Percentiles rank a stretch among this genome's conserved stretches.
These are phyloP conservation scores for Hypoxylon intermedium DNA, from an alignment of 495 filamentous ascomycete genomes.

Conservation along the genomic window DNA sequence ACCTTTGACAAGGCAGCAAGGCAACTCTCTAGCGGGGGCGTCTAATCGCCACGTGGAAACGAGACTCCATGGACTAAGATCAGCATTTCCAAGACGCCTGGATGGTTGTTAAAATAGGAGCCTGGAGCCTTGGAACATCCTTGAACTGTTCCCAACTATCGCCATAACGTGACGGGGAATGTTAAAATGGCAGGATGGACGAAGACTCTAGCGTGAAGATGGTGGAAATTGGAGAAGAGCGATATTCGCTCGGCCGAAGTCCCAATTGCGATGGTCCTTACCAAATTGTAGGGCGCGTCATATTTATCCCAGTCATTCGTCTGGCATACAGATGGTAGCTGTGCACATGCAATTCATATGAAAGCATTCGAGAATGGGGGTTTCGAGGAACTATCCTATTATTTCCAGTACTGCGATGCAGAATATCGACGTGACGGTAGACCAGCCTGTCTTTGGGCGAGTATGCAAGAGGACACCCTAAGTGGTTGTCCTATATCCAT, in stretches of 20 bases:
- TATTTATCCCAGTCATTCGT: constrained; percentile 15
- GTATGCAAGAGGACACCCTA: constrained; percentile 64
- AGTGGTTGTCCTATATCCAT: constrained; percentile 68
- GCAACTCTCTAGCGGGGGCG: not conserved
- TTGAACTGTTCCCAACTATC: not conserved
- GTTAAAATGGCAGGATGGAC: not conserved
- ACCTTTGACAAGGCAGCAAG: no score
- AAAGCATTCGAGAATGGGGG: constrained; percentile 61
- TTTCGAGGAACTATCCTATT: constrained; percentile 66
- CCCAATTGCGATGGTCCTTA: constrained; percentile 14
- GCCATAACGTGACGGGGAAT: not conserved
- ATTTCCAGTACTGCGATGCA: constrained; percentile 72
- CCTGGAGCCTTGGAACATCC: not conserved
- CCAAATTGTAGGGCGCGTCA: constrained; percentile 21
- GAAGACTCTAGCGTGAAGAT: constrained; percentile 49
- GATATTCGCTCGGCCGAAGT: constrained; percentile 24
- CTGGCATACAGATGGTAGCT: constrained; percentile 59
- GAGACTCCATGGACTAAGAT: not conserved
- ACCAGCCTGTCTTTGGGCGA: constrained; percentile 63
- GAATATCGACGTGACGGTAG: constrained; percentile 67
- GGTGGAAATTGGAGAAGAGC: constrained; percentile 10
- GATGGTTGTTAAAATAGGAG: not conserved
- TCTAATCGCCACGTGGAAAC: constrained; percentile 1
- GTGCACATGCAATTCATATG: constrained; percentile 61
- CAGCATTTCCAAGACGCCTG: not conserved